Conservation (phyloP, 805 yeast genomes). For the Cyberlindnera suaveolens region DNA sequence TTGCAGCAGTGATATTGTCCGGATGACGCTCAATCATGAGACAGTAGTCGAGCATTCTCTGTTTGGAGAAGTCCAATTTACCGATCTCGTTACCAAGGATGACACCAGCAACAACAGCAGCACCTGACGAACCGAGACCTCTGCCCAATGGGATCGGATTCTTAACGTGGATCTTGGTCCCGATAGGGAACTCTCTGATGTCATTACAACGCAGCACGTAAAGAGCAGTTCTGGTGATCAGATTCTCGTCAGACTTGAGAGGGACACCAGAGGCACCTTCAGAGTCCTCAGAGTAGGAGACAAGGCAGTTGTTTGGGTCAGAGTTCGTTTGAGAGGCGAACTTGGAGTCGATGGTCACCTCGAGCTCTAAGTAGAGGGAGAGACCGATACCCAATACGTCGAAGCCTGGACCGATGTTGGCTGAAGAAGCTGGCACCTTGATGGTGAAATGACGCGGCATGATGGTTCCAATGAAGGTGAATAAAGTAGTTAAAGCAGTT, state of each 20-base stretch:
- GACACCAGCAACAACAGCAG: conserved; percentile 97
- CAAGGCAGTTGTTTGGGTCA: conserved; percentile 63
- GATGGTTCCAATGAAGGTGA: too few species aligned
- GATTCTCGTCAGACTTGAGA: conserved; percentile 64
- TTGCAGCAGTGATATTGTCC: conserved; percentile 96
- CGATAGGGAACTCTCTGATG: conserved; percentile 69
- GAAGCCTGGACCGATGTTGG: conserved; percentile 97
- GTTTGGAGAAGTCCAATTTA: conserved; percentile 61
- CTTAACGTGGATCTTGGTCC: conserved; percentile 71
- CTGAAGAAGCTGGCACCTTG: conserved; percentile 92
- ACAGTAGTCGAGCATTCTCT: conserved; percentile 87
- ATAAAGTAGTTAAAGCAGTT: too few species aligned
- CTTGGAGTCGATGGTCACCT: conserved; percentile 56
- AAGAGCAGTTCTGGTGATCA: conserved; percentile 88
- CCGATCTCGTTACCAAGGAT: conserved; percentile 85
- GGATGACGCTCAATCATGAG: conserved; percentile 98
- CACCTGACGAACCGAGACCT: conserved; percentile 96
- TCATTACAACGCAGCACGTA: conserved; percentile 85
- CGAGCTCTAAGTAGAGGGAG: conserved; percentile 62
- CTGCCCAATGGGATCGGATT: conserved; percentile 96
- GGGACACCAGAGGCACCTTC: conserved; percentile 85
- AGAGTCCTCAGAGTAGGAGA: conserved; percentile 61
- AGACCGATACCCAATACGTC: conserved; percentile 94
- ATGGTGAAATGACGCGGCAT: conserved; percentile 51
- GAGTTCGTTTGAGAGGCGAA: conserved; percentile 37